Percentiles rank a stretch among this genome's conserved stretches.
Conservation (phyloP, 371 early-diverging fungal genomes). For the Saksenaea vasiformis region DNA sequence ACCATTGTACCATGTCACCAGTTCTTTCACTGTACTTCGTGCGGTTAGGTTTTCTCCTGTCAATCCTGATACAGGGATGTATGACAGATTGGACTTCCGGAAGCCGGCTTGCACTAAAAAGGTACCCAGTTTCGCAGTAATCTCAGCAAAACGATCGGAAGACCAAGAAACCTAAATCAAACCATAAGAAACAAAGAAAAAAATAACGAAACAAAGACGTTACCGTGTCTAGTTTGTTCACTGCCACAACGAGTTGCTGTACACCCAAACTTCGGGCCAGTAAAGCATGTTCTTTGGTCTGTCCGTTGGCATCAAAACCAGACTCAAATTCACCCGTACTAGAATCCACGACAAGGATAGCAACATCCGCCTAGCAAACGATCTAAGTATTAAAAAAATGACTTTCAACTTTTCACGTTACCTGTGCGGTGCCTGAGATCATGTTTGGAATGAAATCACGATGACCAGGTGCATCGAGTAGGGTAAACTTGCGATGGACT, state of each 20-base stretch:
- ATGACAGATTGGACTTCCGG: constrained; percentile 65
- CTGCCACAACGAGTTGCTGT: constrained; percentile 83
- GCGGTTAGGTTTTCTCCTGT: constrained; percentile 81
- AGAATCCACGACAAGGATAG: constrained; percentile 94
- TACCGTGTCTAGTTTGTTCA: constrained; percentile 91
- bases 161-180: constrained; percentile 69
- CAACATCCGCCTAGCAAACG: constrained; percentile 79
- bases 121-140: constrained; percentile 58
- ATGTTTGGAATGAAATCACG: constrained; percentile 99
- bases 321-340: constrained; percentile 95
- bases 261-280: constrained; percentile 90
- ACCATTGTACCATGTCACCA: constrained; percentile 71
- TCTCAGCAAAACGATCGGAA: constrained; percentile 73
- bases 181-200: neutral
- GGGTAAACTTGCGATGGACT: constrained; percentile 72
- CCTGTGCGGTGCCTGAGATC: constrained; percentile 97
- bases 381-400: neutral
- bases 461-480: constrained; percentile 99
- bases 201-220: constrained; percentile 13
- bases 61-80: constrained; percentile 89
- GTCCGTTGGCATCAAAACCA: constrained; percentile 96
- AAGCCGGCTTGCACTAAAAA: constrained; percentile 83
- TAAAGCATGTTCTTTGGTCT: constrained; percentile 96
- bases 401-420: constrained; percentile 1
- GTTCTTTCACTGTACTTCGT: constrained; percentile 33